Evolutionary conservation across 163 green algal species (phyloP).

Genomic region (Smithsoniella earleae): DNA sequence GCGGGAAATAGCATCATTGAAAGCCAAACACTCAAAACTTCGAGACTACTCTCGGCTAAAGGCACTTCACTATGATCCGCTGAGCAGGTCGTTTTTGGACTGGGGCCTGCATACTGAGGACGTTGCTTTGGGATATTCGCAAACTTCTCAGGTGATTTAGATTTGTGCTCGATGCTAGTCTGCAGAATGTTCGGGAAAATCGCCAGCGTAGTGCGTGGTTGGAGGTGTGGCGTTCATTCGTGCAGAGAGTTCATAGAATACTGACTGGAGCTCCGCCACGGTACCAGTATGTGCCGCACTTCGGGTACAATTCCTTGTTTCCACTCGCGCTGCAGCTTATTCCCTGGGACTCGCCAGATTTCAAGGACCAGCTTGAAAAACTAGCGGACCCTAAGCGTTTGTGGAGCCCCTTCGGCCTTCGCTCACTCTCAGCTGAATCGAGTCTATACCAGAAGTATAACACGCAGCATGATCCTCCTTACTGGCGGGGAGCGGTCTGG

Average conservation of each 20-base stretch:
- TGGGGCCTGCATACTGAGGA: conserved; percentile 83
- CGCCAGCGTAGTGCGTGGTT: no score
- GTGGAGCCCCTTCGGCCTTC: conserved; percentile 66
- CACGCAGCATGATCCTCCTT: conserved; percentile 81
- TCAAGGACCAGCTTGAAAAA: conserved; percentile 49
- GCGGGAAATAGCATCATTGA: background rate
- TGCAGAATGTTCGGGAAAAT: no score
- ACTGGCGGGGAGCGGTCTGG: conserved; percentile 87
- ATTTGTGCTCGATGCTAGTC: no score
- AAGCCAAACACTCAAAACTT: conserved; percentile 31
- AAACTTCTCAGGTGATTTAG: no score
- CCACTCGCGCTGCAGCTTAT: conserved; percentile 81
- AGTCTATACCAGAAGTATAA: conserved; percentile 54
- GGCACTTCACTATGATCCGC: conserved; percentile 57
- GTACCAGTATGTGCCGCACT: conserved; percentile 65
- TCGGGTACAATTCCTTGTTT: conserved; percentile 90
- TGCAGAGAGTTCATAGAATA: background rate
- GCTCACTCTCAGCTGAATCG: conserved; percentile 48
- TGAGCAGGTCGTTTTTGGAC: conserved; percentile 58
- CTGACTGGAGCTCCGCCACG: conserved; percentile 36
- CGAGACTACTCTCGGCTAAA: conserved; percentile 50
- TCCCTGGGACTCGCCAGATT: conserved; percentile 42
- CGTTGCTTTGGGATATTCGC: conserved; percentile 40
- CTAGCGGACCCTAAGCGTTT: conserved; percentile 48
- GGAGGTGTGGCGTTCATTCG: background rate